A percentile compares a stretch with the other conserved stretches of the same genome.
Conservation (phyloP, 2,329 filamentous ascomycete genomes). For the Monosporascus ibericus region DNA sequence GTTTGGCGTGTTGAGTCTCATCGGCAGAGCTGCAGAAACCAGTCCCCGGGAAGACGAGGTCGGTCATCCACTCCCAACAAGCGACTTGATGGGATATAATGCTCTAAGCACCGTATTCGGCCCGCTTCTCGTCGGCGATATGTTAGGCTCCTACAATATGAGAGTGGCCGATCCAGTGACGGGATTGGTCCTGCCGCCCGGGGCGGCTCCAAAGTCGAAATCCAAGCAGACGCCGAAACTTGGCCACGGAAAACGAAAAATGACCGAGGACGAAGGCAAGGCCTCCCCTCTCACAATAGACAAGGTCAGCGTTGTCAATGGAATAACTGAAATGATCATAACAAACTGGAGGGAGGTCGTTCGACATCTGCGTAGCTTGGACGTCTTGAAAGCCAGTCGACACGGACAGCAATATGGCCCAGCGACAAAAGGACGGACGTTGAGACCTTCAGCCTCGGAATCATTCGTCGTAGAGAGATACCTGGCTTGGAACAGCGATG, state of each 20-base stretch:
- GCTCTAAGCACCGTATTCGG: slow-evolving; percentile 61
- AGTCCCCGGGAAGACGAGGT: slow-evolving; percentile 44
- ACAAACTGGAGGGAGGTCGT: slow-evolving; percentile 60
- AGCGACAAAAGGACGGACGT: slow-evolving; percentile 7
- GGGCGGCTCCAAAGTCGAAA: slow-evolving; percentile 36
- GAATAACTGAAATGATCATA: slow-evolving; percentile 60
- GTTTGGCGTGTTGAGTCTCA: slow-evolving; percentile 57
- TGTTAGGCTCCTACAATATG: slow-evolving; percentile 46
- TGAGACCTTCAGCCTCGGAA: slow-evolving; percentile 37
- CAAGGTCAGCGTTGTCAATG: slow-evolving; percentile 52
- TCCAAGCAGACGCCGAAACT: slow-evolving; percentile 28
- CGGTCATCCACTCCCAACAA: slow-evolving; percentile 46
- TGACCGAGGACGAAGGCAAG: slow-evolving; percentile 10
- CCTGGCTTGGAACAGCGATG: slow-evolving; percentile 26
- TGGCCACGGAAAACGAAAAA: slow-evolving; percentile 12
- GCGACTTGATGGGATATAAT: slow-evolving; percentile 58
- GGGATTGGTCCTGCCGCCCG: slow-evolving; percentile 36
- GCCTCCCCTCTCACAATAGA: slow-evolving; percentile 35
- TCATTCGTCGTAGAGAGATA: slow-evolving; percentile 32
- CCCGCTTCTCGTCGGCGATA: slow-evolving; percentile 54
- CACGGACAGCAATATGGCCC: slow-evolving; percentile 3
- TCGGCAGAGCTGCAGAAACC: slow-evolving; percentile 52
- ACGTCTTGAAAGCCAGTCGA: slow-evolving; percentile 22
- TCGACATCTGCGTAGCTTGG: slow-evolving; percentile 49
- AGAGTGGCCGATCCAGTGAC: slow-evolving; percentile 35